Base-by-base conservation (phyloP, 805 yeast genomes). In the Saccharomyces jurei region DNA sequence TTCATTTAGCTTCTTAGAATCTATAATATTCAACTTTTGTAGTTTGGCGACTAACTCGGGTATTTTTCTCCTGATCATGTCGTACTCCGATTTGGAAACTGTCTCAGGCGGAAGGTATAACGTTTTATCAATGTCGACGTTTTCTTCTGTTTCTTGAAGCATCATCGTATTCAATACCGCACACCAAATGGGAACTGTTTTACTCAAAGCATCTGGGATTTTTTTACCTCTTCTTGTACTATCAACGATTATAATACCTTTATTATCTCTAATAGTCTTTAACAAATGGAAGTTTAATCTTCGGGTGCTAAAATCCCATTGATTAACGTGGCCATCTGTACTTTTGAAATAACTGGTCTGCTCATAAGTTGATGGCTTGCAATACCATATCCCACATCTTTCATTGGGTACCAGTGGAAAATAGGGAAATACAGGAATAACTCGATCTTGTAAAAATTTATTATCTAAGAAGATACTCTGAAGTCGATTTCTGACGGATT, bases 161-260 rank as follows among this genome's bases (percentile, higher is more conserved):
- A 82, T 69, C 0, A 85, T 72, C 41, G 68, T 67, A 63, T 87
- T 87, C 21, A 89, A 54, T 4, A 87, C 89, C 0, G 91, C 87
- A 69, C 95, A 87, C 97, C 97, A 90, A 1, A 89, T 87, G 0
- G 97, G 97, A 1, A 90, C 75, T 0, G 96, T 90, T 62, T 90
- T 90, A 61, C 90, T 84, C 6, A 89, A 68, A 0, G 96, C 86
- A 68, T 90, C 97, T 0, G 97, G 96, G 70, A 89, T 82, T 27
- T 79, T 70, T 65, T 89, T 90, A 2, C 96, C 96, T 46, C 90
- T 75, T 58, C 96, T 72, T 0, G 97, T 89, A 13, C 96, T 88
- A 68, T 90, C 97, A 1, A 90, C 85, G 8, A 89, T 73, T 0
- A 84, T 71, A 0, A 81, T 58, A 0, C 90, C 90, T 10, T 71